Conservation (phyloP, 495 filamentous ascomycete species). For the Neurospora terricola region DNA sequence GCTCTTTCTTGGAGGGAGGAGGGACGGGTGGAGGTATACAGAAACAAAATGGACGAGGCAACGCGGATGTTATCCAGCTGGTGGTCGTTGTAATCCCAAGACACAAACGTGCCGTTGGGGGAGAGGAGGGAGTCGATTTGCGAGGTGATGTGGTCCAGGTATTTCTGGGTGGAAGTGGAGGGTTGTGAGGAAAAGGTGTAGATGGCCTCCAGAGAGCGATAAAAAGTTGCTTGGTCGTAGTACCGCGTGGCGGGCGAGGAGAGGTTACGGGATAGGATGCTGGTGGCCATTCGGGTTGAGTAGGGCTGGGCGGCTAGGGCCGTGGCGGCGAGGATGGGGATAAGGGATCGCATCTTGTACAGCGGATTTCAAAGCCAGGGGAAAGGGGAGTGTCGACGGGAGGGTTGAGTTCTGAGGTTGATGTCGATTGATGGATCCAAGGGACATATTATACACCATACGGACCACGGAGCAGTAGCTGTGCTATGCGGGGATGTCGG, state of each 20-base stretch:
- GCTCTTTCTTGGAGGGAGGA: no score
- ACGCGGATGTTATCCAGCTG: conserved; percentile 42
- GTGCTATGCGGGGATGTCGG: not conserved
- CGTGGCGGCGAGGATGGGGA: not conserved
- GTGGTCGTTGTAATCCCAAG: conserved; percentile 32
- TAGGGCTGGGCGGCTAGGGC: conserved; percentile 13
- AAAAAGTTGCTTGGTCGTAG: conserved; percentile 31
- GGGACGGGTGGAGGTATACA: conserved; percentile 29
- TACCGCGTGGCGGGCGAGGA: conserved; percentile 12
- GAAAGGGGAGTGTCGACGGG: no score
- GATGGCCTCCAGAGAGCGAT: conserved; percentile 28
- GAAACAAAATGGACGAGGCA: conserved; percentile 37
- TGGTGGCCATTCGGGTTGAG: conserved; percentile 37
- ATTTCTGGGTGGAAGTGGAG: not conserved
- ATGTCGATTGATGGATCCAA: no score
- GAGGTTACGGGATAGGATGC: conserved; percentile 37
- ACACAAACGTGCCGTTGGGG: conserved; percentile 27
- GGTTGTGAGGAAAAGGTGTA: not conserved
- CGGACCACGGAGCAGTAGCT: no score
- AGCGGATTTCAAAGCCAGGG: no score
- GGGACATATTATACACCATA: no score
- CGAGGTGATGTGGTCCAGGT: conserved; percentile 12
- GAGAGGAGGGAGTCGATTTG: conserved; percentile 30
- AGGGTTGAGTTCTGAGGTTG: no score
- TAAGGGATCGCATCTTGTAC: not conserved